Evolutionary conservation across 371 early-diverging fungal species (phyloP).

Genomic region (Circinella minor): DNA sequence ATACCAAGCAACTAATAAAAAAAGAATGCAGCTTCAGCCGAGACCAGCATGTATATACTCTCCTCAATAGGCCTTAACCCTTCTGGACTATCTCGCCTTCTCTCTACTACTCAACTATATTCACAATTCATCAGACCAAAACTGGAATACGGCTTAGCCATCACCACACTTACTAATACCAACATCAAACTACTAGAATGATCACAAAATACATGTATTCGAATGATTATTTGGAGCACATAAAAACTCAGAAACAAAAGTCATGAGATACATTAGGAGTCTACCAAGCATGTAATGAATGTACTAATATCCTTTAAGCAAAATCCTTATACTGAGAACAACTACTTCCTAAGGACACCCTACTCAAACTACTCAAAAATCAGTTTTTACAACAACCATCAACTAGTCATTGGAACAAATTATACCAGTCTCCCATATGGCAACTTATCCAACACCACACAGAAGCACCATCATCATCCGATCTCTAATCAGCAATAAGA

Average conservation of each 20-base stretch:
- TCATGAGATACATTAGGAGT: conserved; percentile 15
- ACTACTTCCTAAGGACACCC: too few relatives aligned
- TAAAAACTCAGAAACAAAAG: conserved; percentile 6
- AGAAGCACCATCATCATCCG: too few relatives aligned
- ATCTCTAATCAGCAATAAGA: too few relatives aligned
- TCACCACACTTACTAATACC: not conserved
- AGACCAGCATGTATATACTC: conserved; percentile 5
- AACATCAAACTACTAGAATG: not conserved
- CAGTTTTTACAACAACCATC: too few relatives aligned
- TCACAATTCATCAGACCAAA: conserved; percentile 12
- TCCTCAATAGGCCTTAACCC: conserved; percentile 3
- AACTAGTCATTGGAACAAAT: too few relatives aligned
- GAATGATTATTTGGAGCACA: conserved; percentile 17
- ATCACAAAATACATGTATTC: conserved; percentile 13
- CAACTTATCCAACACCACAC: too few relatives aligned
- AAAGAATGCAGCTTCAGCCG: not conserved
- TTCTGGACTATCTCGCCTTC: not conserved
- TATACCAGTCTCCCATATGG: too few relatives aligned
- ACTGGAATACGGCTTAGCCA: conserved; percentile 16
- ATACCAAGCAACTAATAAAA: not conserved
- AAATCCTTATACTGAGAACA: too few relatives aligned
- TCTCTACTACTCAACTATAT: conserved; percentile 6
- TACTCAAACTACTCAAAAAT: too few relatives aligned
- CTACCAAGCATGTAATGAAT: too few relatives aligned
- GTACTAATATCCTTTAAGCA: too few relatives aligned